Evolutionary conservation across 2,329 filamentous ascomycete genomes (phyloP).

Genomic region (Gremmenia infestans): DNA sequence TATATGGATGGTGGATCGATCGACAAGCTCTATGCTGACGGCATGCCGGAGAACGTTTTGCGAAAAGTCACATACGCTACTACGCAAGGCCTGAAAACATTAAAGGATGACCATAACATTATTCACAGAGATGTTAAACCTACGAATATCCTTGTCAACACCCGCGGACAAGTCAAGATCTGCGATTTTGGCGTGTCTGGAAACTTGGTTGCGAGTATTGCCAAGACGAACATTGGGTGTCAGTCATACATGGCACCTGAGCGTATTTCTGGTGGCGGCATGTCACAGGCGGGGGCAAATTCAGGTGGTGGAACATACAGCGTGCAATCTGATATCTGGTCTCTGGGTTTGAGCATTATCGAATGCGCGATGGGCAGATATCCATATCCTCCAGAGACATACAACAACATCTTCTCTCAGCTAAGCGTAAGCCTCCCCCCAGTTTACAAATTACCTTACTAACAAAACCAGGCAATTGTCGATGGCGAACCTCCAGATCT

Average conservation of each 20-base stretch:
- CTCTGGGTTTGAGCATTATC: constrained; percentile 86
- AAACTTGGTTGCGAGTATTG: constrained; percentile 94
- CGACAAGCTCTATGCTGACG: constrained; percentile 89
- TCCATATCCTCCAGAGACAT: constrained; percentile 94
- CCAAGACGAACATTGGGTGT: constrained; percentile 97
- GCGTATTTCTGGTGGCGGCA: constrained; percentile 81
- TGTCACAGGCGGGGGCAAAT: constrained; percentile 64
- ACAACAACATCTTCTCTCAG: constrained; percentile 97
- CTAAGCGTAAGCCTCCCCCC: constrained; percentile 67
- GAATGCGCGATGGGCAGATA: constrained; percentile 94
- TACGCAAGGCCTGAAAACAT: constrained; percentile 80
- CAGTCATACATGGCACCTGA: constrained; percentile 99
- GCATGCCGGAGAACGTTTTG: constrained; percentile 82
- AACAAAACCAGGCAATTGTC: constrained; percentile 73
- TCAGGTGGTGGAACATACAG: constrained; percentile 82
- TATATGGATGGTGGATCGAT: constrained; percentile 99
- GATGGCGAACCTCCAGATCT: constrained; percentile 92
- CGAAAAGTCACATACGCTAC: constrained; percentile 88
- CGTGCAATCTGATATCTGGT: constrained; percentile 98
- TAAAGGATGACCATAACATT: constrained; percentile 98
- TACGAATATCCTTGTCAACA: constrained; percentile 95
- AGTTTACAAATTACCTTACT: constrained; percentile 1
- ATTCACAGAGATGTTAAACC: constrained; percentile 98
- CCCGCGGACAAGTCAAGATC: constrained; percentile 87
- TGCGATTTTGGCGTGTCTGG: constrained; percentile 98